Percentiles rank a stretch among this genome's conserved stretches.
phyloP scores from a whole-genome alignment of 2,329 filamentous ascomycete species.

The Fusarium coffeatum region DNA sequence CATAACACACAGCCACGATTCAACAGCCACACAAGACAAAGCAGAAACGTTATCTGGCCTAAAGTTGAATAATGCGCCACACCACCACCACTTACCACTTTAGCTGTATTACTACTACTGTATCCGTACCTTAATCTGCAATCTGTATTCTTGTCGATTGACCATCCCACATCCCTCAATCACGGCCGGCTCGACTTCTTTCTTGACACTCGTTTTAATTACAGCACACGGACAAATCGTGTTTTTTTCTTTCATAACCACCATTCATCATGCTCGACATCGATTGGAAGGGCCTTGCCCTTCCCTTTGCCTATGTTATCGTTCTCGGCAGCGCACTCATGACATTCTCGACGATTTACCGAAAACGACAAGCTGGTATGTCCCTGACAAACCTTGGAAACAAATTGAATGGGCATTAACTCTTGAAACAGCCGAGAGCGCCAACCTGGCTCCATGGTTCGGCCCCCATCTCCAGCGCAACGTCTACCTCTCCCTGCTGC shows the following conservation, averaged over 20 bases:
- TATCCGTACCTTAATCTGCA: slow-evolving; percentile 4
- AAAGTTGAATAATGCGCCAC: slow-evolving; percentile 37
- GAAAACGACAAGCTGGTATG: slow-evolving; percentile 87
- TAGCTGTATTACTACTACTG: slow-evolving; percentile 2
- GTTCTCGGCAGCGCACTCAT: slow-evolving; percentile 89
- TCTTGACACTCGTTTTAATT: slow-evolving; percentile 33
- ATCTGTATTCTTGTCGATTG: slow-evolving; percentile 33
- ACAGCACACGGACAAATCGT: slow-evolving; percentile 1
- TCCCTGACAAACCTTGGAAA: neutral
- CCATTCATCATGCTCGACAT: slow-evolving; percentile 62
- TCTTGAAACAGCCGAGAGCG: slow-evolving; percentile 71
- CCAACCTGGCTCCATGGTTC: slow-evolving; percentile 95
- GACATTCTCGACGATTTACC: slow-evolving; percentile 92
- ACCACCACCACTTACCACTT: slow-evolving; percentile 26
- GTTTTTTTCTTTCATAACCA: slow-evolving; percentile 9
- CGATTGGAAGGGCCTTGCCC: slow-evolving; percentile 85
- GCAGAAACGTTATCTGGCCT: slow-evolving; percentile 37
- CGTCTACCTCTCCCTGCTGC: slow-evolving; percentile 91
- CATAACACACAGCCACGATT: slow-evolving; percentile 17
- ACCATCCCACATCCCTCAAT: slow-evolving; percentile 4
- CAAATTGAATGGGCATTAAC: slow-evolving; percentile 4
- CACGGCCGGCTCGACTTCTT: slow-evolving; percentile 22
- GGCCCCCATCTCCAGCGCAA: slow-evolving; percentile 90
- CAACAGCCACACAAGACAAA: slow-evolving; percentile 13
- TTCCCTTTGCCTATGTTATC: slow-evolving; percentile 89